A percentile compares a stretch with the other conserved stretches of the same genome.
Evolutionary conservation across 225 moss, liverwort and hornwort genomes (phyloP).

Genomic region (Lunularia cruciata): DNA sequence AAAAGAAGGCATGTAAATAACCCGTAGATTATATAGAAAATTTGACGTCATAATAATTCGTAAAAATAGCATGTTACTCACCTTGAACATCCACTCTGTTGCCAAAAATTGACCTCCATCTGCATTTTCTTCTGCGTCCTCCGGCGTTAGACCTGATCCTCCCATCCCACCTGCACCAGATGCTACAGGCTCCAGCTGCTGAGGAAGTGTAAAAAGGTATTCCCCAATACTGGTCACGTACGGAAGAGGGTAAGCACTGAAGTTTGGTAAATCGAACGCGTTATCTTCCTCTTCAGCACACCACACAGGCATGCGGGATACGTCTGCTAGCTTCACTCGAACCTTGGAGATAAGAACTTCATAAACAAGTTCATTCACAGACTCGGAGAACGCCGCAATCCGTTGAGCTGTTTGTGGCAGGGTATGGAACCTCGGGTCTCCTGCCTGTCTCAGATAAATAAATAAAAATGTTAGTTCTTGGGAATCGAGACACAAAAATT

Average conservation of each 20-base stretch:
- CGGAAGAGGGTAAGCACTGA: slow-evolving; percentile 90
- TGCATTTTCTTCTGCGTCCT: slow-evolving; percentile 61
- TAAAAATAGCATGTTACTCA: slow-evolving; percentile 27
- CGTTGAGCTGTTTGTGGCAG: slow-evolving; percentile 94
- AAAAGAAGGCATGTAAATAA: not conserved
- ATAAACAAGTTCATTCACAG: slow-evolving; percentile 96
- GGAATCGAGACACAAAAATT: not conserved
- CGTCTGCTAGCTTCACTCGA: slow-evolving; percentile 78
- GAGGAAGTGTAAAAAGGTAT: slow-evolving; percentile 91
- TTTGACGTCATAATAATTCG: not conserved
- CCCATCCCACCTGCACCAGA: slow-evolving; percentile 49
- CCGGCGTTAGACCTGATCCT: slow-evolving; percentile 33
- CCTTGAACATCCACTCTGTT: slow-evolving; percentile 99
- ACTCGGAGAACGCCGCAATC: slow-evolving; percentile 78
- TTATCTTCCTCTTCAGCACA: slow-evolving; percentile 87
- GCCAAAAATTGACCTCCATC: slow-evolving; percentile 93
- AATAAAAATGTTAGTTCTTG: too few species aligned
- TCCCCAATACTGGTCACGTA: slow-evolving; percentile 97
- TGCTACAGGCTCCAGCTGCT: slow-evolving; percentile 84
- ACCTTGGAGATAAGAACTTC: slow-evolving; percentile 99
- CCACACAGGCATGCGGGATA: slow-evolving; percentile 81
- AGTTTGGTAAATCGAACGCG: slow-evolving; percentile 74
- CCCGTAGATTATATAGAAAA: not conserved
- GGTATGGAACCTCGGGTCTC: slow-evolving; percentile 96
- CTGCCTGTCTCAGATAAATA: slow-evolving; percentile 52